A percentile compares a stretch with the other conserved stretches of the same genome.
Evolutionary conservation across 2,329 filamentous ascomycete genomes (phyloP).

Genomic region (Rhynchosporium agropyri): DNA sequence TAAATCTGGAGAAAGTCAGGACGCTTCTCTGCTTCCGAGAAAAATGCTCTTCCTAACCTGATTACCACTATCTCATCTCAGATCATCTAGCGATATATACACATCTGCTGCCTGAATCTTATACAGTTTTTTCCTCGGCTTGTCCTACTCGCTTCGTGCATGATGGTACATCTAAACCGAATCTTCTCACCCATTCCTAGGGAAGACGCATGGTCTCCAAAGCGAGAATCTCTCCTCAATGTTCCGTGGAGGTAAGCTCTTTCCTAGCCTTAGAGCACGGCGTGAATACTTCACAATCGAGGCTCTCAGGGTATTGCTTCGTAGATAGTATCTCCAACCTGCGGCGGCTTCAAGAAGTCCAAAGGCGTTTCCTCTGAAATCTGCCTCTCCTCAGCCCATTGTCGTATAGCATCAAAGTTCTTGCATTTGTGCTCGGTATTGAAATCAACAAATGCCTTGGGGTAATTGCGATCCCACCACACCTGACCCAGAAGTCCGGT

Average conservation of each 20-base stretch:
- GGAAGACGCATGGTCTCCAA: background rate
- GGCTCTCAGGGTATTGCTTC: constrained; percentile 34
- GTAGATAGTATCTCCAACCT: constrained; percentile 31
- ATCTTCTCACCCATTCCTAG: too few relatives aligned
- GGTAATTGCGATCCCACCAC: constrained; percentile 51
- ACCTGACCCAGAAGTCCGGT: constrained; percentile 56
- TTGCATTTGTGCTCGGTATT: constrained; percentile 56
- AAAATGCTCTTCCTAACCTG: too few relatives aligned
- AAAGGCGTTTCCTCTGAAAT: constrained; percentile 37
- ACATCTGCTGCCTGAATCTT: too few relatives aligned
- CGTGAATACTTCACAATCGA: background rate
- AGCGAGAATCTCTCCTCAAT: background rate
- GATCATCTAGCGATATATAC: too few relatives aligned
- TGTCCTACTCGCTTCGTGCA: too few relatives aligned
- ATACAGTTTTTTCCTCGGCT: too few relatives aligned
- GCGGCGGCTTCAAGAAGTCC: constrained; percentile 38
- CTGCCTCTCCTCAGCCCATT: constrained; percentile 55
- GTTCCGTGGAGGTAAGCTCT: background rate
- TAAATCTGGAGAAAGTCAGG: too few relatives aligned
- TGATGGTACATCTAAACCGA: too few relatives aligned
- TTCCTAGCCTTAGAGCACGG: background rate
- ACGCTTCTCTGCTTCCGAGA: too few relatives aligned
- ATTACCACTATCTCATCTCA: too few relatives aligned
- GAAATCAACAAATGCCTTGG: constrained; percentile 54
- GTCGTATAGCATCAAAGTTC: constrained; percentile 54